These are phyloP conservation scores for Solidago caesia DNA, from an alignment of 129 eudicot genomes.

Conservation along the genomic window DNA sequence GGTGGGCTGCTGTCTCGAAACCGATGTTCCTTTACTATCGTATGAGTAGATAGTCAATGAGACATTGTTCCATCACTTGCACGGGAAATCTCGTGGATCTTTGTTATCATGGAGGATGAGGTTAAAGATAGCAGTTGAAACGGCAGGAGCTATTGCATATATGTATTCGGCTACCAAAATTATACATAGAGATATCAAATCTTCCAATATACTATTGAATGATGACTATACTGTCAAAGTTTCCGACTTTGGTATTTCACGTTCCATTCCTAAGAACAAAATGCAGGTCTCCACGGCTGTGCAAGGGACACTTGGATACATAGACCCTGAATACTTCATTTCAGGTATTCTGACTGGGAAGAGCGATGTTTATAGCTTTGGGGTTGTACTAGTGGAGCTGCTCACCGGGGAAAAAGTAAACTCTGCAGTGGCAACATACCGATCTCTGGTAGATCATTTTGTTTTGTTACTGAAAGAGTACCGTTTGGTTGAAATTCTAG, in stretches of 20 bases:
- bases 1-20: slow-evolving; percentile 35
- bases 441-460: slow-evolving; percentile 5
- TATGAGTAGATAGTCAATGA: slow-evolving; percentile 28
- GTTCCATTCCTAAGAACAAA: slow-evolving; percentile 11
- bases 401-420: slow-evolving; percentile 13
- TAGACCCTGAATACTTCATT: slow-evolving; percentile 19
- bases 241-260: slow-evolving; percentile 31
- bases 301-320: slow-evolving; percentile 20
- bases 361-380: slow-evolving; percentile 29
- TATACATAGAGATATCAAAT: slow-evolving; percentile 33
- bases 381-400: slow-evolving; percentile 23
- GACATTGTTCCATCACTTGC: slow-evolving; percentile 27
- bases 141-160: slow-evolving; percentile 31
- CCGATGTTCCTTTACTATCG: slow-evolving; percentile 24
- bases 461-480: slow-evolving; percentile 12
- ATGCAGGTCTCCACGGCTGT: slow-evolving; percentile 23
- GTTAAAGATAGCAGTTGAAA: slow-evolving; percentile 13
- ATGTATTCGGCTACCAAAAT: slow-evolving; percentile 30
- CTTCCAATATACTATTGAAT: slow-evolving; percentile 21
- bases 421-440: not conserved
- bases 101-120: slow-evolving; percentile 18
- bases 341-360: slow-evolving; percentile 22
- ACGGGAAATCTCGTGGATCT: slow-evolving; percentile 4
- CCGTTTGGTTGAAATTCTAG: slow-evolving; percentile 14
- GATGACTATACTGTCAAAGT: slow-evolving; percentile 24